Conservation (phyloP, 2,329 filamentous ascomycete species). For the Colletotrichum sidae region DNA sequence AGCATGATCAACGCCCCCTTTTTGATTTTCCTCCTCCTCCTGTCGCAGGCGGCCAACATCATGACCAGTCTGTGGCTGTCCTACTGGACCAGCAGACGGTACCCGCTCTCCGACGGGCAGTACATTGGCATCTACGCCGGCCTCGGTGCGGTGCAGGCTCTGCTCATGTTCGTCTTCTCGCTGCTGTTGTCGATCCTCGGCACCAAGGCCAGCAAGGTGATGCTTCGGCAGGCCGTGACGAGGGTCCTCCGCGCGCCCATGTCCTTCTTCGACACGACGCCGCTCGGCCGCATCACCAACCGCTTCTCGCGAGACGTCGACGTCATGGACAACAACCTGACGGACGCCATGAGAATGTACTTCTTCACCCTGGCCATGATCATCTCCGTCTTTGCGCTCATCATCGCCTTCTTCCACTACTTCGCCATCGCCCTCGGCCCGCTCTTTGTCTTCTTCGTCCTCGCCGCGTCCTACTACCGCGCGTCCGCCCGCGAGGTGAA, state of each 20-base stretch:
- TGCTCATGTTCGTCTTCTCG: conserved; percentile 85
- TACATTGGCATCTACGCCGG: conserved; percentile 81
- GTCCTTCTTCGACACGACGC: conserved; percentile 98
- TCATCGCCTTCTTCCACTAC: conserved; percentile 96
- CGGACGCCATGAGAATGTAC: conserved; percentile 93
- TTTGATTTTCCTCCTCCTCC: conserved; percentile 70
- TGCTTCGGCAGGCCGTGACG: conserved; percentile 84
- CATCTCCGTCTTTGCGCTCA: conserved; percentile 84
- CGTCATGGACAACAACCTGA: conserved; percentile 93
- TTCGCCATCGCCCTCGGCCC: conserved; percentile 74
- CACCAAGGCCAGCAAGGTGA: conserved; percentile 82
- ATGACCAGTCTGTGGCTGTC: conserved; percentile 91
- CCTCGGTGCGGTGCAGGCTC: conserved; percentile 76
- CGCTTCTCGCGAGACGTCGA: conserved; percentile 96
- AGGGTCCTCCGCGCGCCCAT: conserved; percentile 79
- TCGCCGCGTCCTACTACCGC: conserved; percentile 89
- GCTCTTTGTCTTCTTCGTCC: conserved; percentile 80
- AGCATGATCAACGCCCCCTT: conserved; percentile 76
- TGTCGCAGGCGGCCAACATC: conserved; percentile 88
- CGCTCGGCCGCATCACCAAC: conserved; percentile 93
- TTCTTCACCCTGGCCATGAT: conserved; percentile 87
- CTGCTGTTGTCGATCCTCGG: conserved; percentile 81
- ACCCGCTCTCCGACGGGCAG: conserved; percentile 70
- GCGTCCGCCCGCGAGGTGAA: conserved; percentile 94
- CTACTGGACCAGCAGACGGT: conserved; percentile 90